Base-by-base conservation (phyloP, 2,329 filamentous ascomycete genomes). In the Zasmidium angulare region DNA sequence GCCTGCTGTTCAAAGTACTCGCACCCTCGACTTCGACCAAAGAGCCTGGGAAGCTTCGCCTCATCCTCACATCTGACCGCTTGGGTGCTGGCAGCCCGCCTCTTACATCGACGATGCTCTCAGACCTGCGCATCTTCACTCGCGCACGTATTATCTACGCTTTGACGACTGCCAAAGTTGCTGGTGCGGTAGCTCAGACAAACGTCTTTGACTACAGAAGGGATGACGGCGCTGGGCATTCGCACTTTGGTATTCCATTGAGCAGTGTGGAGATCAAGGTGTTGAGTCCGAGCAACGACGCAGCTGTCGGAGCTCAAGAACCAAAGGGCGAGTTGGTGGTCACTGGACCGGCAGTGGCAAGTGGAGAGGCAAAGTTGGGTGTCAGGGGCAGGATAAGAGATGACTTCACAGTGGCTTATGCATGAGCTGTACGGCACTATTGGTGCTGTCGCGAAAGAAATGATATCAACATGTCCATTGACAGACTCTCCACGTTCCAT, bases 181-280 rank as follows among this genome's bases (percentile, higher is more conserved):
- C 93, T 1, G 95, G 95, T 40, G 89, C 93, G 0, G 85, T 96
- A n/a, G 81, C 89, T 1, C 93, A 98, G 77, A 96, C 90, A 7
- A 87, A 90, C 62, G 82, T 93, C 43, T 96, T 90, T 71, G 93
- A 98, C 73, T 98, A 98, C 74, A 82, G 93, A 51, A 65, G 81
- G 82, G 62, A 78, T 2, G 76, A 76, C 36, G 74, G 75, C 19
- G 63, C 65, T 12, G 76, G 75, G 48, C 76, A 78, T 49, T 80
- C 76, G 59, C 92, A 96, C 74, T 96, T 98, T 70, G 95, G 95
- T 2, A 81, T 89, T 10, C 93, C 93, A 1, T 72, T 95, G 46
- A 90, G 89, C 63, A 89, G 86, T 67, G 83, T 93, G 1, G 93
- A 98, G 77, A 74, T 97, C 43, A 84, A 89, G 69, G 47, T 71